Conservation (phyloP, 2,329 filamentous ascomycete species). For the Cytospora piceicola region DNA sequence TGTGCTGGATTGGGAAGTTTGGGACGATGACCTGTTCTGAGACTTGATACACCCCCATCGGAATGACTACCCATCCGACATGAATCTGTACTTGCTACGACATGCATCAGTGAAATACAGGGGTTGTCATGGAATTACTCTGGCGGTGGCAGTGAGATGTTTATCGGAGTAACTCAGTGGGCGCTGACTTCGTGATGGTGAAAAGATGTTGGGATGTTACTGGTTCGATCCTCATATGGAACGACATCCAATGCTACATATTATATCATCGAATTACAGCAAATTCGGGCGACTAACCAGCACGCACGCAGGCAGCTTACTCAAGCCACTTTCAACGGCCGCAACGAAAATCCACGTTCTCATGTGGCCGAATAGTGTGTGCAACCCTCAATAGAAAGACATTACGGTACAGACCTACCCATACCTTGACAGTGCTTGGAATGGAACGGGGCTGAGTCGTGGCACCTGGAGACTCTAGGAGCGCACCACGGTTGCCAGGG, state of each 20-base stretch:
- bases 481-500: conserved; percentile 46
- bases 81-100: no score
- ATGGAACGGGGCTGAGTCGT: no score
- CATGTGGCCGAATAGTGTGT: conserved; percentile 35
- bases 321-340: conserved; percentile 23
- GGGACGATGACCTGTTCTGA: no score
- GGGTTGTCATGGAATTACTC: no score
- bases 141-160: no score
- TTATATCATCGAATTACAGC: not conserved
- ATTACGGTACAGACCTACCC: conserved; percentile 34
- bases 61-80: no score
- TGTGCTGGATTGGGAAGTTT: no score
- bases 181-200: not conserved
- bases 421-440: conserved; percentile 30
- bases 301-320: not conserved
- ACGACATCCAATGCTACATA: not conserved
- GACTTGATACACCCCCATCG: no score
- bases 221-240: conserved; percentile 7
- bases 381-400: conserved; percentile 32
- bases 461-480: conserved; percentile 40
- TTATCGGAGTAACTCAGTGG: no score
- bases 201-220: not conserved
- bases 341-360: conserved; percentile 26
- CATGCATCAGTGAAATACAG: no score
- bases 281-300: not conserved